phyloP scores from a whole-genome alignment of 345 rosid genomes.

The Syzygium aromaticum region DNA sequence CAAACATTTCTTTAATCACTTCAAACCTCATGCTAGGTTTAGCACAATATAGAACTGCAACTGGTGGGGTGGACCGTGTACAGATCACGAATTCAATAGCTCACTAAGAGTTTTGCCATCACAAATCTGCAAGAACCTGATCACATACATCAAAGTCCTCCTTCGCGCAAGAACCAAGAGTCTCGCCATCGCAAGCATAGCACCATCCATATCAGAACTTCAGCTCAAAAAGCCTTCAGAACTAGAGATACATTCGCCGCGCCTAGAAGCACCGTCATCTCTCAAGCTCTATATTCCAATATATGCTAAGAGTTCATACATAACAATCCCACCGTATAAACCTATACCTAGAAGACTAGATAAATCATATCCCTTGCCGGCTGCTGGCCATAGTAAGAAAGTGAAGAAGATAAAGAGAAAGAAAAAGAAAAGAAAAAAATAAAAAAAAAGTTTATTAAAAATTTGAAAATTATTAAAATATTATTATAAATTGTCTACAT shows the following conservation, averaged over 20 bases:
- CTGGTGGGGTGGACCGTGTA: neutral
- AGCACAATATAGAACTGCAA: neutral
- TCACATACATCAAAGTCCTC: neutral
- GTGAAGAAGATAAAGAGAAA: too few relatives aligned
- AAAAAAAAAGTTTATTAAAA: too few relatives aligned
- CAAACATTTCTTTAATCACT: neutral
- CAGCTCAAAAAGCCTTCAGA: neutral
- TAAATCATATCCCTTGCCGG: neutral
- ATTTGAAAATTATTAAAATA: too few relatives aligned
- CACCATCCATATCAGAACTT: neutral
- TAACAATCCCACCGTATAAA: neutral
- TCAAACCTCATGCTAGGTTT: neutral
- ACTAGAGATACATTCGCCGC: neutral
- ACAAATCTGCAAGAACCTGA: neutral
- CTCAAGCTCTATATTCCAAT: neutral
- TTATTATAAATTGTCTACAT: too few relatives aligned
- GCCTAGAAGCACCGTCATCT: neutral
- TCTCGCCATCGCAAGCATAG: neutral
- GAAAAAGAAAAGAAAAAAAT: too few relatives aligned
- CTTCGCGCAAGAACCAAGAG: too few relatives aligned
- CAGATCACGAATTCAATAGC: neutral
- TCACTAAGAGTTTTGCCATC: neutral
- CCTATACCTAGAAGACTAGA: neutral
- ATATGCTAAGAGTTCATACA: neutral
- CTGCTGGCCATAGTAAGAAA: too few relatives aligned